A percentile compares a stretch with the other conserved stretches of the same genome.
Conservation (phyloP, 768 basidiomycete genomes). For the Tephrocybe sp. region DNA sequence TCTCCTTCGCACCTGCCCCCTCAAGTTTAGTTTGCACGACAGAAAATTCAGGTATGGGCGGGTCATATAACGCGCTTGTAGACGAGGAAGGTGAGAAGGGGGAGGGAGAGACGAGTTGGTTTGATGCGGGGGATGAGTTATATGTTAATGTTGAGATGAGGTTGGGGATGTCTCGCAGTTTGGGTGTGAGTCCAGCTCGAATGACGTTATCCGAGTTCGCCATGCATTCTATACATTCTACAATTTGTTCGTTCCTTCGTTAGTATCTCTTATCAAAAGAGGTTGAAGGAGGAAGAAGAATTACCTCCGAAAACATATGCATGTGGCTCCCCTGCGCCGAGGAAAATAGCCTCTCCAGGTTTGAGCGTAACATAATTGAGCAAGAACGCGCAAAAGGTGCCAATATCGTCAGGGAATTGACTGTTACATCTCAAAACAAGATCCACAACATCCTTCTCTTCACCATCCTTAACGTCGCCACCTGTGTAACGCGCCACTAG, state of each 20-base stretch:
- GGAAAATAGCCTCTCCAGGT: constrained; percentile 91
- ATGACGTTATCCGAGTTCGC: constrained; percentile 99
- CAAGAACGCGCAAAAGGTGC: constrained; percentile 50
- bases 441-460: constrained; percentile 46
- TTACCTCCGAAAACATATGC: constrained; percentile 92
- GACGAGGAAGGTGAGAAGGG: constrained; percentile 43
- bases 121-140: constrained; percentile 58
- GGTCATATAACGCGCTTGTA: constrained; percentile 66
- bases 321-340: constrained; percentile 95
- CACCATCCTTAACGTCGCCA: constrained; percentile 35
- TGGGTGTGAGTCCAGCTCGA: constrained; percentile 95
- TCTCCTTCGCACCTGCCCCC: constrained; percentile 39
- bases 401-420: constrained; percentile 91
- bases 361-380: constrained; percentile 81
- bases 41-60: constrained; percentile 91
- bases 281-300: constrained; percentile 16
- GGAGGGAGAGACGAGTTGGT: constrained; percentile 67
- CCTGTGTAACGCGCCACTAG: constrained; percentile 64
- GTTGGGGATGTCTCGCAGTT: constrained; percentile 90
- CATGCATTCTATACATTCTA: constrained; percentile 99
- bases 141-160: constrained; percentile 88
- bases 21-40: constrained; percentile 71
- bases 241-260: not conserved
- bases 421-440: constrained; percentile 60
- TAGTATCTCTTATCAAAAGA: not conserved